Evolutionary conservation across 2,329 filamentous ascomycete species (phyloP), one percentile per base, ranked within the genome.

Genomic region (Exophiala alcalophila): DNA sequence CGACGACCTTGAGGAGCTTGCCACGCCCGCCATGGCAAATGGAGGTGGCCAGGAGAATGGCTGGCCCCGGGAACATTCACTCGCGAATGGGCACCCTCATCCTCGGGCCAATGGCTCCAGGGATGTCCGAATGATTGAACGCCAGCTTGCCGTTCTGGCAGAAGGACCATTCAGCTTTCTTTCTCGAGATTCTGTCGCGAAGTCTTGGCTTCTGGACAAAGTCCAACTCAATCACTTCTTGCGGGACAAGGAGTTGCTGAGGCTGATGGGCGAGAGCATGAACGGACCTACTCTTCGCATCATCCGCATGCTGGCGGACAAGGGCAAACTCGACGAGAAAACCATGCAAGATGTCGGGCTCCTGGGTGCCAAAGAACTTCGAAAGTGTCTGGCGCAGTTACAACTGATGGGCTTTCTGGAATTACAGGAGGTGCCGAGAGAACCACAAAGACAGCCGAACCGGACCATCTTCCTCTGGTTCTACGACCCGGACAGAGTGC

Each of bases 301-400:
- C n/a, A 77, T 89, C 14, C 84, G 88, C 14, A 88, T 97, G 41
- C 41, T 98, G 14, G 78, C 84, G 26, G 82, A 85, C 45, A 88
- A 90, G 60, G 92, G 92, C 39, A 95, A 92, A 60, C 73, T 97
- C n/a, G 91, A 97, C 54, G 92, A 98, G 65, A 94, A 94, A 65
- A 83, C 86, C 48, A 74, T 96, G 9, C 84, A 86, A 25, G 81
- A 82, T 35, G 75, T 89, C 42, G 86, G 85, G 39, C 77, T 98
- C 48, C 83, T 96, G 71, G 84, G 84, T 44, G 86, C 91, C 57
- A 81, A 84, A 44, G 87, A 95, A 39, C 80, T 97, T 16, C 86
- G 92, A 32, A 81, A 83, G 44, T 84, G 89, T 50, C 83, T 97
- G 65, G 83, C 86, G 10, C 80, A 83, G 49, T 86, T 98, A 76